Conservation (phyloP, 1,284 basidiomycete genomes). For the Irpex rosettiformis region DNA sequence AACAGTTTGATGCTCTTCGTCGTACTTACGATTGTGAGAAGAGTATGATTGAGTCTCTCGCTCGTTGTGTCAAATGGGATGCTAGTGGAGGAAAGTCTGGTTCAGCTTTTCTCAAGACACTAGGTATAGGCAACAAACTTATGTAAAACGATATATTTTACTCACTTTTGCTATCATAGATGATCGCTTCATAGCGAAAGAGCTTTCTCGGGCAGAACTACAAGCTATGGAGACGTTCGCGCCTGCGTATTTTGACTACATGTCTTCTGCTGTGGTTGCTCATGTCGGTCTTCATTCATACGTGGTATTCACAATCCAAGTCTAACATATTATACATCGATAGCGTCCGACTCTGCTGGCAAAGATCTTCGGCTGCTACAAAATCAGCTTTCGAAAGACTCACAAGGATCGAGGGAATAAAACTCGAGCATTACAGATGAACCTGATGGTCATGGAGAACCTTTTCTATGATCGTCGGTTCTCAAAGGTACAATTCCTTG, state of each 20-base stretch:
- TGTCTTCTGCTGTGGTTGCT: slow-evolving; percentile 81
- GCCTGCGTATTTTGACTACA: slow-evolving; percentile 97
- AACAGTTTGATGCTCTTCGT: slow-evolving; percentile 95
- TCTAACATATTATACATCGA: slow-evolving; percentile 16
- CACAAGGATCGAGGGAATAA: slow-evolving; percentile 64
- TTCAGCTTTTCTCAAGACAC: slow-evolving; percentile 93
- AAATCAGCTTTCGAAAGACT: slow-evolving; percentile 88
- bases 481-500: slow-evolving; percentile 55
- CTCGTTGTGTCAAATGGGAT: slow-evolving; percentile 96
- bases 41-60: slow-evolving; percentile 90
- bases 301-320: slow-evolving; percentile 1
- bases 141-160: neutral
- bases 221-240: slow-evolving; percentile 97
- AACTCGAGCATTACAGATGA: slow-evolving; percentile 87
- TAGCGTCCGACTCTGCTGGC: slow-evolving; percentile 92
- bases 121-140: slow-evolving; percentile 48
- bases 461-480: slow-evolving; percentile 91
- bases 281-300: slow-evolving; percentile 48
- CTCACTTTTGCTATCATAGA: slow-evolving; percentile 45
- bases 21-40: slow-evolving; percentile 92
- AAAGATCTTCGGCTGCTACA: slow-evolving; percentile 98
- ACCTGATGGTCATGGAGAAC: slow-evolving; percentile 97
- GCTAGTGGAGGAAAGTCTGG: slow-evolving; percentile 96
- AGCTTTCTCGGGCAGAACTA: slow-evolving; percentile 88
- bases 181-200: slow-evolving; percentile 98